Conservation (phyloP, 176 grass and related monocot genomes). For the Eremochloa ophiuroides region DNA sequence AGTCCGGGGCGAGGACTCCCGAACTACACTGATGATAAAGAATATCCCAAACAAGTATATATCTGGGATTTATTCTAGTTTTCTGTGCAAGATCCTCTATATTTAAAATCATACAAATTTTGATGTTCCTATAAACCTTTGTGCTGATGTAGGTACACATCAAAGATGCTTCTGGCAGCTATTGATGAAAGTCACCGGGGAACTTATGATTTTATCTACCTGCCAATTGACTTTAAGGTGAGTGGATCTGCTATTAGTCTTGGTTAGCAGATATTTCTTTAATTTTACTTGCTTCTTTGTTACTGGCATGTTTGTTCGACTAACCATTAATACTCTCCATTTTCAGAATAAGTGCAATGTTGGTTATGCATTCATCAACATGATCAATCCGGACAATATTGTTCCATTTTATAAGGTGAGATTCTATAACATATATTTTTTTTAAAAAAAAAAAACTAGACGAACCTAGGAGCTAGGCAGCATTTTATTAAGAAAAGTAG, state of each 20-base stretch:
- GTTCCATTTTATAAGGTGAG: constrained; percentile 90
- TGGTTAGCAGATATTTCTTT: not conserved
- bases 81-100: constrained; percentile 38
- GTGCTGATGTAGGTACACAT: constrained; percentile 77
- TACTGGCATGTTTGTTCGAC: constrained; percentile 5
- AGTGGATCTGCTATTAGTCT: constrained; percentile 7
- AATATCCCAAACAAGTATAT: constrained; percentile 98
- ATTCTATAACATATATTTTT: constrained; percentile 8
- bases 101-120: constrained; percentile 25
- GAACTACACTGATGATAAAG: constrained; percentile 97
- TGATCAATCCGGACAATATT: constrained; percentile 88
- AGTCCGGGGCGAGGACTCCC: constrained; percentile 53
- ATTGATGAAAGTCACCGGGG: constrained; percentile 94
- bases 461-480: not conserved
- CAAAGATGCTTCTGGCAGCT: constrained; percentile 94
- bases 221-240: constrained; percentile 98
- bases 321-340: constrained; percentile 22
- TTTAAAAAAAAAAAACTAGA: not conserved
- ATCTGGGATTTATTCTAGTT: constrained; percentile 16
- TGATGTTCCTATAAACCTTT: constrained; percentile 9
- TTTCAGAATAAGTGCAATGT: constrained; percentile 98
- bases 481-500: not conserved
- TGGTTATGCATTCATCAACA: constrained; percentile 95
- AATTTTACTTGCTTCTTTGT: constrained; percentile 1
- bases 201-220: constrained; percentile 95